Percentiles rank a stretch among this genome's conserved stretches.
These are phyloP conservation scores for Pseudogymnoascus sp. DNA, from an alignment of 2,329 filamentous ascomycete species.

Conservation along the genomic window DNA sequence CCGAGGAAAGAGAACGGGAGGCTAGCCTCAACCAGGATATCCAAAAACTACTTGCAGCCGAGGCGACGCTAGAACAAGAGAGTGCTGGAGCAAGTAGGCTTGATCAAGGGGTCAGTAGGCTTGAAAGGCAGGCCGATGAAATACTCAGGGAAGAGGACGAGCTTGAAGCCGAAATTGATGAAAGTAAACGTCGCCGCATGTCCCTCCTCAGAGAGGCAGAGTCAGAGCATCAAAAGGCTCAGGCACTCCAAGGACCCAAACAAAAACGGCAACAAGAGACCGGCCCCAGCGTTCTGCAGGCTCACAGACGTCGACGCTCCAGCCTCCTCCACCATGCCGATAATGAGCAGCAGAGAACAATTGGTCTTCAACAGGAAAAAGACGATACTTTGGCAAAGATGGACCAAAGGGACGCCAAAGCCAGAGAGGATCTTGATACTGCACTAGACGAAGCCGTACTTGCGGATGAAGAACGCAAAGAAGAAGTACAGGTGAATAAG, in stretches of 20 bases:
- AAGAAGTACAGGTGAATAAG: conserved; percentile 1
- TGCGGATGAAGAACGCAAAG: not conserved
- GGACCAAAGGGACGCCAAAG: not conserved
- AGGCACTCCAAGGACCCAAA: not conserved
- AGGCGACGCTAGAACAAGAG: not conserved
- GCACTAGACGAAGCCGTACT: not conserved
- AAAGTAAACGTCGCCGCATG: not conserved
- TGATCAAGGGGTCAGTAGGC: not conserved
- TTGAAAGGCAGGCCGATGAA: not conserved
- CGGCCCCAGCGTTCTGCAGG: not conserved
- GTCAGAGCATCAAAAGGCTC: not conserved
- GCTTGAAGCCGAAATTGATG: conserved; percentile 4
- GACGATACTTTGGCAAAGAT: not conserved
- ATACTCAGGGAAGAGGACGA: not conserved
- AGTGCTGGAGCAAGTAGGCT: not conserved
- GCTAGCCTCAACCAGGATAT: not conserved
- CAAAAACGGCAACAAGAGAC: not conserved
- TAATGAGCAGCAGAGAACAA: conserved; percentile 1
- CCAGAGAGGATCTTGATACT: not conserved
- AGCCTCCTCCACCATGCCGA: conserved; percentile 1
- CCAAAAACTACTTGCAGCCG: not conserved
- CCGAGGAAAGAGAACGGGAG: not conserved
- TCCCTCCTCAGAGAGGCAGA: not conserved
- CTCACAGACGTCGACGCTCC: conserved; percentile 1
- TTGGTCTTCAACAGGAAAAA: not conserved